Base-by-base conservation (phyloP, 202 grass and related monocot species). In the Zoysia matrella region DNA sequence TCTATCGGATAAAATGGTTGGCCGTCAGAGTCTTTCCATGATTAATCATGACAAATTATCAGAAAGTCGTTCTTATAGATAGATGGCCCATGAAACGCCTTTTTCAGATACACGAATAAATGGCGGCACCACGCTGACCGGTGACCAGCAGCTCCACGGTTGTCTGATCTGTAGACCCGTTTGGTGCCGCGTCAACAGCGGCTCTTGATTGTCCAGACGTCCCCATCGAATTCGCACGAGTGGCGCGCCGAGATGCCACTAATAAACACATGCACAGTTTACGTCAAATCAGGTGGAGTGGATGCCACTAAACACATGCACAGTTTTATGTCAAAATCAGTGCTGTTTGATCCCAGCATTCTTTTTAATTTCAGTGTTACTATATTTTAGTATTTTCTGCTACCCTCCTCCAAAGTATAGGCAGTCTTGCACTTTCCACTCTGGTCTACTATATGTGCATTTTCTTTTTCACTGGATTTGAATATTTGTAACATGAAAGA, bases 151-250 rank as follows among this genome's bases (percentile, higher is more conserved):
- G 16, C 11, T 11, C 57, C 74, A 15, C 62, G n/a, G 10, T 45
- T 3, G 43, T 84, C 18, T 50, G 80, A 58, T 41, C 58, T 58
- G 22, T 30, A 30, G 22, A 30, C 22, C 72, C 22, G 55, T 73
- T 12, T 44, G 76, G 67, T 82, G 60, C 73, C 16, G 42, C 52
- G 68, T 85, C 87, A 54, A 77, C 67, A 78, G 47, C 18, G 69
- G 10, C 66, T 89, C 78, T 56, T 46, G 68, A 54, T 69, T 40
- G 71, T 73, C 58, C 43, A 66, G 4, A 2, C 45, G 83, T 89
- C 83, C 46, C 61, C 68, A 65, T 89, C 83, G 11, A 52, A 39
- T 64, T 74, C 57, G 79, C 88, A 90, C 88, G 79, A 86, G 88
- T 64, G 78, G 83, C 8, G 39, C 73, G 61, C 11, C 60, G 22